These are phyloP conservation scores for Ceratocystis harringtonii DNA, from an alignment of 2,329 filamentous ascomycete species.

Conservation along the genomic window DNA sequence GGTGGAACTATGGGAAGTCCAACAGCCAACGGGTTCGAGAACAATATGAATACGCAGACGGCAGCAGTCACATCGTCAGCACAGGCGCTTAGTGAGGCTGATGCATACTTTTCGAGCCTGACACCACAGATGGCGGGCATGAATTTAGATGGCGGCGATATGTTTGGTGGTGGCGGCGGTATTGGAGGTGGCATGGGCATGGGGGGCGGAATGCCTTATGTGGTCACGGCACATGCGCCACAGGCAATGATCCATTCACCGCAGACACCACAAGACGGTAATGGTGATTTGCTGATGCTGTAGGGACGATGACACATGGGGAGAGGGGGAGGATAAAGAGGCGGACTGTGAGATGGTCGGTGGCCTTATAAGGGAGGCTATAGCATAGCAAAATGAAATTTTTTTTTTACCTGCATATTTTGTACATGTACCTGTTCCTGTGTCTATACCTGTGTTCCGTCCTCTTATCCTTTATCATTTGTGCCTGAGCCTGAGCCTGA, in stretches of 20 bases:
- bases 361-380: background rate
- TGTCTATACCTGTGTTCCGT: background rate
- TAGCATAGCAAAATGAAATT: background rate
- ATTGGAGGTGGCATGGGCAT: background rate
- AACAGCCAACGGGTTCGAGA: background rate
- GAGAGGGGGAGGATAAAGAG: background rate
- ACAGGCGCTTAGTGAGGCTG: conserved; percentile 67
- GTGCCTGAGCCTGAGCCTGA: too few relatives aligned
- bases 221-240: conserved; percentile 70
- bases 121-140: conserved; percentile 61
- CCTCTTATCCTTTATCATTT: background rate
- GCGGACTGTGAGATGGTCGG: background rate
- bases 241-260: conserved; percentile 61
- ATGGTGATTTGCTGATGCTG: conserved; percentile 57
- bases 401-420: background rate
- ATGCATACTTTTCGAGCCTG: conserved; percentile 76
- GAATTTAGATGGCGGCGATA: conserved; percentile 49
- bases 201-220: conserved; percentile 38
- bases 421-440: too few relatives aligned
- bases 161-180: conserved; percentile 42
- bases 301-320: conserved; percentile 24
- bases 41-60: background rate
- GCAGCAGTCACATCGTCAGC: conserved; percentile 23
- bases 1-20: conserved; percentile 26
- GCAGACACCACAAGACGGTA: conserved; percentile 44